Conservation (phyloP, 345 rosid species). For the Isatis tinctoria region DNA sequence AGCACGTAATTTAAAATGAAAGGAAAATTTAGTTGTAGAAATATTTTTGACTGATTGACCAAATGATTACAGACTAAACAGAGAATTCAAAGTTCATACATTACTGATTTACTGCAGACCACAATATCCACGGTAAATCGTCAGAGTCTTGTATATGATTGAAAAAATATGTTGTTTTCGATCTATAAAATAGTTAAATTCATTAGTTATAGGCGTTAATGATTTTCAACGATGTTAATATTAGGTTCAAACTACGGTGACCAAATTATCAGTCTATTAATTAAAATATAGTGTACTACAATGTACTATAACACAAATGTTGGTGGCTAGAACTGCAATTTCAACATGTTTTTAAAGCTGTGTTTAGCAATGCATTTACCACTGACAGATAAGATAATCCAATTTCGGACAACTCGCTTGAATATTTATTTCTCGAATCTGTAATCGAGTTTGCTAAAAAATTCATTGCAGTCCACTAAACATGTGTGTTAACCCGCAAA, state of each 20-base stretch:
- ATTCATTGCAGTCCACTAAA: not conserved
- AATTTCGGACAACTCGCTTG: not conserved
- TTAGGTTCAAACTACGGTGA: not conserved
- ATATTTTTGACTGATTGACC: not conserved
- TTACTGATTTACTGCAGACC: not conserved
- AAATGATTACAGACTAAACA: not conserved
- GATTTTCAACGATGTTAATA: not conserved
- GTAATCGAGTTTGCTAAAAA: not conserved
- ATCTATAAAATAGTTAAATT: not conserved
- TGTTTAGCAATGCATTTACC: not conserved
- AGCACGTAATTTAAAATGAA: not conserved
- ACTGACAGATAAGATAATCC: not conserved
- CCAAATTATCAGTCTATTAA: not conserved
- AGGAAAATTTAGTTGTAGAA: not conserved
- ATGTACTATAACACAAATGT: too few relatives aligned
- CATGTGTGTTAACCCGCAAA: conserved; percentile 12
- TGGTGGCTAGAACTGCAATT: not conserved
- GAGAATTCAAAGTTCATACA: not conserved
- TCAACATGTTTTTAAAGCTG: not conserved
- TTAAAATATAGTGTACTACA: not conserved
- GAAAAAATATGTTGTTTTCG: too few relatives aligned
- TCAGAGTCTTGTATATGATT: not conserved
- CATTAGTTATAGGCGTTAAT: not conserved
- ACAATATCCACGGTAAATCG: not conserved
- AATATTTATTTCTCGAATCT: not conserved